Percentiles rank a stretch among this genome's conserved stretches.
These are phyloP conservation scores for Pharnaceum exiguum DNA, from an alignment of 148 eudicot species.

Conservation along the genomic window DNA sequence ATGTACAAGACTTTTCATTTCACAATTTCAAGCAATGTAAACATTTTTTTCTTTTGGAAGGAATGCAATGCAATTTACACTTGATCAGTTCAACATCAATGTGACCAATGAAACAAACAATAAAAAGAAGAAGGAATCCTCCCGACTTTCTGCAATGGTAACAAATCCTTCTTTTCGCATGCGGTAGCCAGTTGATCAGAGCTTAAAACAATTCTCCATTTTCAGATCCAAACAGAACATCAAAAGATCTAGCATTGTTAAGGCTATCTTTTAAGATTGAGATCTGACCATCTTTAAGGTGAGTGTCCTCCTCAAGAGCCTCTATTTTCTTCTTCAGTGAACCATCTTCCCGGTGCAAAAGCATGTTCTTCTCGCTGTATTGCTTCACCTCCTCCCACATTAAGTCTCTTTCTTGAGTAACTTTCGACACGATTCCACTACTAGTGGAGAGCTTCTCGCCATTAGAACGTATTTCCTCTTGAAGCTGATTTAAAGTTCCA, in stretches of 20 bases:
- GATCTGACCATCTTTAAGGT: conserved; percentile 32
- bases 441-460: conserved; percentile 17
- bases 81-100: not conserved
- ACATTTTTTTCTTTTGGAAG: conserved; percentile 8
- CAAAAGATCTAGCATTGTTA: conserved; percentile 21
- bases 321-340: conserved; percentile 25
- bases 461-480: conserved; percentile 18
- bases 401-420: conserved; percentile 28
- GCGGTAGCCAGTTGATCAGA: not conserved
- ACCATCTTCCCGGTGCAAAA: conserved; percentile 20
- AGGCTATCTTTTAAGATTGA: conserved; percentile 35
- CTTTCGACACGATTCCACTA: conserved; percentile 24
- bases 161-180: too few species aligned
- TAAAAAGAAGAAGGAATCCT: not conserved
- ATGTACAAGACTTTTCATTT: too few species aligned
- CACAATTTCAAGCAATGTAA: too few species aligned
- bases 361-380: conserved; percentile 31
- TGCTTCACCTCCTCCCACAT: conserved; percentile 34
- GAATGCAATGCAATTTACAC: not conserved
- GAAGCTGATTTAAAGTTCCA: conserved; percentile 20
- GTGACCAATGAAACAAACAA: not conserved
- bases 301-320: conserved; percentile 30
- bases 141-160: too few species aligned
- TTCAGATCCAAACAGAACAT: conserved; percentile 22
- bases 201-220: conserved; percentile 12